Conservation (phyloP, 2,329 filamentous ascomycete species). For the Aspergillus aculeatinus region DNA sequence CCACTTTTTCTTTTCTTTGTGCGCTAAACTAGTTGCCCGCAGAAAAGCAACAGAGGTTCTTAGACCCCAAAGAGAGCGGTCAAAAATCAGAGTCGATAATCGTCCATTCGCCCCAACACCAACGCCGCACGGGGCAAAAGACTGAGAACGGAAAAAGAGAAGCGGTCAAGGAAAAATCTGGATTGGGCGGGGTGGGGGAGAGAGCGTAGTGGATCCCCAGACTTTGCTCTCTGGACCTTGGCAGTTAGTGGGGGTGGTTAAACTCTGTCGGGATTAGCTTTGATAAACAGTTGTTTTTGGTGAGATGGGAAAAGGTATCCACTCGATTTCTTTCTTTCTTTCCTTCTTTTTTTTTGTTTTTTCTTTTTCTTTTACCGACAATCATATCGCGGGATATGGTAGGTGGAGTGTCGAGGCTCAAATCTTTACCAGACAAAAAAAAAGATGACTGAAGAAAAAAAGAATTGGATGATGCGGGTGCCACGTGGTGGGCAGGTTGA, state of each 20-base stretch:
- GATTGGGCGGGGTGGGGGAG: background rate
- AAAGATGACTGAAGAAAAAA: background rate
- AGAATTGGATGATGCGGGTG: background rate
- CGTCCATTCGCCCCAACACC: background rate
- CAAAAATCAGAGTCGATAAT: background rate
- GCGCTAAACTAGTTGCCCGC: background rate
- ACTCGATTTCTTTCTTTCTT: background rate
- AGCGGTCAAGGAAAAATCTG: background rate
- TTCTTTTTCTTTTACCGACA: no score
- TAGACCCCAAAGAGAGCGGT: background rate
- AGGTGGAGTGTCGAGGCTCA: background rate
- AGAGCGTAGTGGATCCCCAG: background rate
- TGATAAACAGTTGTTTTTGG: background rate
- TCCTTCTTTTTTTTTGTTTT: no score
- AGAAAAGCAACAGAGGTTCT: background rate
- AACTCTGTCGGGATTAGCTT: background rate
- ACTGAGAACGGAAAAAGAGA: background rate
- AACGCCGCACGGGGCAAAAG: background rate
- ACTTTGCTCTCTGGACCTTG: background rate
- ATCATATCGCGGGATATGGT: no score
- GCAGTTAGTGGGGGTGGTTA: background rate
- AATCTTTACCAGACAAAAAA: background rate
- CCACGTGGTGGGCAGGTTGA: background rate
- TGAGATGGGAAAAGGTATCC: background rate
- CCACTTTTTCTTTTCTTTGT: background rate